Evolutionary conservation across 768 basidiomycete species (phyloP).

Genomic region (Solioccasus polychromus): DNA sequence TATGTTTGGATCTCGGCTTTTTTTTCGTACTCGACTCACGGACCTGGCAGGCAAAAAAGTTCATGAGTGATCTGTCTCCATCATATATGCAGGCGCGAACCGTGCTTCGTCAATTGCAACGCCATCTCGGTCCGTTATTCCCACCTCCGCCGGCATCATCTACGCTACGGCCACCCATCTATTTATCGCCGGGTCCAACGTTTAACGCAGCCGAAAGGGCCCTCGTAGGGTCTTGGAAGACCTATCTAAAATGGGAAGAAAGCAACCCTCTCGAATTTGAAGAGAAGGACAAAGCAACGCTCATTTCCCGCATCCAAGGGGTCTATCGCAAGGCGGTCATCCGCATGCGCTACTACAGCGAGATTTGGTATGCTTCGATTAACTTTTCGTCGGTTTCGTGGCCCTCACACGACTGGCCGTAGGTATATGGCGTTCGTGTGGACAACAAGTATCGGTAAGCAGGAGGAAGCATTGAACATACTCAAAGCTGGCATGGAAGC

Average conservation of each 20-base stretch:
- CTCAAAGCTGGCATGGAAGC: constrained; percentile 86
- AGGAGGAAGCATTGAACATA: constrained; percentile 78
- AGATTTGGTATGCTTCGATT: constrained; percentile 70
- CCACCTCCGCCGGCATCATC: constrained; percentile 46
- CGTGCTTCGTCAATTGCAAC: constrained; percentile 77
- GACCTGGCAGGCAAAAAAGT: constrained; percentile 80
- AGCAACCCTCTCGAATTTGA: constrained; percentile 91
- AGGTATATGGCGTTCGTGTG: constrained; percentile 93
- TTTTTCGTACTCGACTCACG: constrained; percentile 9
- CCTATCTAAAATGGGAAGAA: constrained; percentile 94
- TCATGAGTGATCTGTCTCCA: constrained; percentile 88
- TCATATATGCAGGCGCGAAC: constrained; percentile 95
- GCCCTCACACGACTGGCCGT: constrained; percentile 10
- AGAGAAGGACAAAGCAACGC: constrained; percentile 66
- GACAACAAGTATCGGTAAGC: constrained; percentile 69
- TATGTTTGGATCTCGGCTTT: constrained; percentile 24
- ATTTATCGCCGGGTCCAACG: constrained; percentile 67
- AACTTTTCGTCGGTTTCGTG: not conserved
- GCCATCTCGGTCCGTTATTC: constrained; percentile 62
- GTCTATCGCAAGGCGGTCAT: constrained; percentile 89
- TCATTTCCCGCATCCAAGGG: constrained; percentile 70
- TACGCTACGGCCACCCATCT: constrained; percentile 41
- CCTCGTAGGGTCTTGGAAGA: constrained; percentile 84
- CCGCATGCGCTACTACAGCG: constrained; percentile 91
- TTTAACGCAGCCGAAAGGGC: constrained; percentile 71